These are phyloP conservation scores for Petasospora rhodanensis DNA, from an alignment of 1,139 yeast genomes.

Conservation along the genomic window DNA sequence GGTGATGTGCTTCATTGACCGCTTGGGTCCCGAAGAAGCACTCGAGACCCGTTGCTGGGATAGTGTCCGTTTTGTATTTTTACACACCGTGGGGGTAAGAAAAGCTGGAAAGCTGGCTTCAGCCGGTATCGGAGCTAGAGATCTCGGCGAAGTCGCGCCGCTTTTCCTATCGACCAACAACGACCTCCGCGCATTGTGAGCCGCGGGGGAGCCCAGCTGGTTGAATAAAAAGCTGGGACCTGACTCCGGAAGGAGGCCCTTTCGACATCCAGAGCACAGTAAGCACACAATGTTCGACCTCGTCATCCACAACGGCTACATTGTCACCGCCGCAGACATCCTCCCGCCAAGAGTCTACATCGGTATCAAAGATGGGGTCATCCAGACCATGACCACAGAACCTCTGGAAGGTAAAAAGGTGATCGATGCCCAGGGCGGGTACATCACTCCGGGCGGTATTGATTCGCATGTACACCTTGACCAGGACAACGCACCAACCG, in stretches of 20 bases:
- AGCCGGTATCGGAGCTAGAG: too few relatives aligned
- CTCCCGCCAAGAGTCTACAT: conserved; percentile 33
- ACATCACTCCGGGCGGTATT: conserved; percentile 44
- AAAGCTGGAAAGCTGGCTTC: too few relatives aligned
- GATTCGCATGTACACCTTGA: conserved; percentile 55
- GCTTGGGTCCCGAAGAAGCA: not conserved
- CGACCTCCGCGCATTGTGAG: too few relatives aligned
- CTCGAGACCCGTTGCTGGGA: too few relatives aligned
- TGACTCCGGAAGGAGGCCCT: too few relatives aligned
- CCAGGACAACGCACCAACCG: conserved; percentile 51
- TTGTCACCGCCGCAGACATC: conserved; percentile 37
- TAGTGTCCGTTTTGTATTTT: too few relatives aligned
- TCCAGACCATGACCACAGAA: conserved; percentile 34
- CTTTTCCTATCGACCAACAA: conserved; percentile 6
- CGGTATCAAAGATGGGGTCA: conserved; percentile 37
- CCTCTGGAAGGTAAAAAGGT: conserved; percentile 29
- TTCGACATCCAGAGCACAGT: too few relatives aligned
- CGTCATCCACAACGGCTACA: conserved; percentile 32
- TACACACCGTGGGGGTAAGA: too few relatives aligned
- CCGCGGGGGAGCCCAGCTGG: too few relatives aligned
- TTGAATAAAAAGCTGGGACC: too few relatives aligned
- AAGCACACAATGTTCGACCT: conserved; percentile 22
- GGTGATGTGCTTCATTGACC: conserved; percentile 5
- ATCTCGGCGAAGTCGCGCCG: conserved; percentile 21
- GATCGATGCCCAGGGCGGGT: conserved; percentile 44